Evolutionary conservation across 441 rosid genomes (phyloP), one percentile per base, ranked within the genome.

Genomic region (Corymbia calophylla): DNA sequence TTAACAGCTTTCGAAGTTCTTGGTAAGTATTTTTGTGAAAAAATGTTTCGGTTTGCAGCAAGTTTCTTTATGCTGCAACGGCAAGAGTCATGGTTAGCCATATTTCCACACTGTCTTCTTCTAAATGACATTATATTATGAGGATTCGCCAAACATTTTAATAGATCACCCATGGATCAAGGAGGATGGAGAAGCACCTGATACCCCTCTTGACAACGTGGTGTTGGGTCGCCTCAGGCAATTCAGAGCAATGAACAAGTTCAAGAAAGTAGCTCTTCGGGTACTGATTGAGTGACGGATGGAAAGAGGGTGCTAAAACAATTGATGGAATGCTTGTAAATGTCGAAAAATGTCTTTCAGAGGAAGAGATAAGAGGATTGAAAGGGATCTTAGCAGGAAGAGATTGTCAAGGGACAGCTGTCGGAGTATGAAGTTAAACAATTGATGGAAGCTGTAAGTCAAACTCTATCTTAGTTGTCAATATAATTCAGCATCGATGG

Each of bases 361-460:
- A 96, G 90, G 99, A 97, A 93, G 98, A 95, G 92, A 97, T 97
- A 93, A 94, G 93, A 96, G 98, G 99, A 9, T 90, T 96, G 87
- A 96, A 96, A 90, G 39, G 4, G 39, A 35, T n/a, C n/a, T n/a
- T n/a, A n/a, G n/a, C n/a, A n/a, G n/a, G n/a, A n/a, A n/a, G n/a
- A n/a, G n/a, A n/a, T n/a, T n/a, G n/a, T n/a, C n/a, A n/a, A n/a
- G n/a, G n/a, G n/a, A n/a, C 98, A 94, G 94, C 95, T 96, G 39
- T 93, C 98, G 1, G 99, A 98, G 92, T 92, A 89, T 12, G 98
- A 97, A 95, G 97, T 94, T 87, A 93, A 94, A 89, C 99, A 97
- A 88, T 89, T 98, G 91, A 92, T 95, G 98, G 99, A 98, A 93
- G 99, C 99, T 81, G 99, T 96, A 92, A 93, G 93, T 93, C 51